Base-by-base conservation (phyloP, 495 filamentous ascomycete species). In the Penicillium bovifimosum region DNA sequence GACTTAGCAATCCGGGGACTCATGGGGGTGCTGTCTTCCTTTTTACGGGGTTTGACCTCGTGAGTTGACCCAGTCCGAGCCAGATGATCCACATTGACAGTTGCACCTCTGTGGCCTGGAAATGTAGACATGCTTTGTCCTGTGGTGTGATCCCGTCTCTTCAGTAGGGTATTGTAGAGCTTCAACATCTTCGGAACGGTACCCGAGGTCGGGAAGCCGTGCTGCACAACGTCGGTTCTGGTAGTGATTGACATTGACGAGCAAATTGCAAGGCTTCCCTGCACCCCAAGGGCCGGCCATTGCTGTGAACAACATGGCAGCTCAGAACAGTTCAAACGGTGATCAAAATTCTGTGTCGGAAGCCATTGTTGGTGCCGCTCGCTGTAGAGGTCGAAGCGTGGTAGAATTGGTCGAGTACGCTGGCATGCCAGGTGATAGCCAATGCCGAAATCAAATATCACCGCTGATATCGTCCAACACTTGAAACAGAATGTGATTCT, bases 391-490 rank as follows among this genome's bases (percentile, higher is more conserved):
- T 24, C 20, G 2, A 4, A 24, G 20, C 2, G 20, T 4, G 2
- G 20, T 24, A 24, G 20, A 24, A 24, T 24, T 24, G 20, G 20
- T 2, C 20, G 20, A 24, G 20, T 4, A 24, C 20, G 4, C 20
- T 24, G 20, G 20, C 20, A 24, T 24, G 20, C 20, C 2, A 4
- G 16, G 16, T 27, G 29, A 10, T 13, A 8, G 20, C 11, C 32
- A 47, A 27, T 20, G 20, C 29, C 54, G 34, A 48, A 33, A 61
- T 67, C 47, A 71, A 7, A 63, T 48, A 18, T 63, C 49, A 41
- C 63, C 59, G 56, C 71, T 76, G 27, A 73, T 72, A 42, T 76
- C 73, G 57, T 74, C 71, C 54, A 76, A 39, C 34, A 76, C 67
- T 52, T 73, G 66, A 36, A 76, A 74, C 14, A 76, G 45, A 11